Evolutionary conservation across 805 yeast species (phyloP).

Genomic region (Saturnispora saitoi): DNA sequence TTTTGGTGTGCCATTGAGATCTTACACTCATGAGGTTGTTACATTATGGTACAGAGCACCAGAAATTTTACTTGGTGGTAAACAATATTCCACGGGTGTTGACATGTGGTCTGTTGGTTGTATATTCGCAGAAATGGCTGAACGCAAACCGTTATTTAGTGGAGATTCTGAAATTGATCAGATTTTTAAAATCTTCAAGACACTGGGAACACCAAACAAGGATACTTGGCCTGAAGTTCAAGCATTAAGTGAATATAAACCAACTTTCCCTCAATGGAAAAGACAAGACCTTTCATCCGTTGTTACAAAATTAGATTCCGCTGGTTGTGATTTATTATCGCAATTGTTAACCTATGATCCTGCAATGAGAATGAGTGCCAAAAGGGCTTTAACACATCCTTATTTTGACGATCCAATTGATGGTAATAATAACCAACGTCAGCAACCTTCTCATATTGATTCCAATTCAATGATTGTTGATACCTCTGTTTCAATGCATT

Average conservation of each 20-base stretch:
- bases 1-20: constrained; percentile 93
- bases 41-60: constrained; percentile 98
- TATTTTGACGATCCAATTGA: constrained; percentile 45
- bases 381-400: constrained; percentile 83
- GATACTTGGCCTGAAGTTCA: constrained; percentile 92
- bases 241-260: constrained; percentile 84
- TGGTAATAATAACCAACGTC: constrained; percentile 22
- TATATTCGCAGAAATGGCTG: constrained; percentile 96
- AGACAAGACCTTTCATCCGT: constrained; percentile 60
- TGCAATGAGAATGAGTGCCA: constrained; percentile 86
- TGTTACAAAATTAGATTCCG: constrained; percentile 71
- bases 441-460: constrained; percentile 18
- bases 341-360: constrained; percentile 86
- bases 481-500: constrained; percentile 5
- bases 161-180: constrained; percentile 98
- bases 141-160: constrained; percentile 89
- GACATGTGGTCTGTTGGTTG: constrained; percentile 99
- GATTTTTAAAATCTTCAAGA: constrained; percentile 83
- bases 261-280: constrained; percentile 87
- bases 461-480: constrained; percentile 7
- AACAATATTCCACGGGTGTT: constrained; percentile 95
- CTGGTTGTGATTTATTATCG: constrained; percentile 77
- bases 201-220: constrained; percentile 91
- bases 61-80: constrained; percentile 89
- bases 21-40: constrained; percentile 96